Evolutionary conservation across 1,139 yeast species (phyloP).

Genomic region (Candida labiduridarum): DNA sequence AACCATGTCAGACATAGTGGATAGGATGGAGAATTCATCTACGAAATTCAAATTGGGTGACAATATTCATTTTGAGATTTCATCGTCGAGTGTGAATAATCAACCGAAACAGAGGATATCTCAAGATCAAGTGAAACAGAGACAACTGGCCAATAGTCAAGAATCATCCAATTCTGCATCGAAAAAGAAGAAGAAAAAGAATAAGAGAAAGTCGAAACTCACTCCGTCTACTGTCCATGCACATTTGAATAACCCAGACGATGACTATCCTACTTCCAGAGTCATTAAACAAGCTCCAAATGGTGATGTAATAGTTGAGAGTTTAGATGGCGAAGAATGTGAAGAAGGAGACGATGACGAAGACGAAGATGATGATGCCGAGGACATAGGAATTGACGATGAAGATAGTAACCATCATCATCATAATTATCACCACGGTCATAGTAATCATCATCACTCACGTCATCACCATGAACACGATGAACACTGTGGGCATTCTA

Average conservation of each 20-base stretch:
- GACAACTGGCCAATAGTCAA: not conserved
- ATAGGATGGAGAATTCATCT: constrained; percentile 9
- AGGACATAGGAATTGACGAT: constrained; percentile 15
- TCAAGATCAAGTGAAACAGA: not conserved
- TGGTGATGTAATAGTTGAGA: constrained; percentile 72
- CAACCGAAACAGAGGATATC: not conserved
- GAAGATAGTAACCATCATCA: constrained; percentile 12
- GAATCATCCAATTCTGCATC: constrained; percentile 7
- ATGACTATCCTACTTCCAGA: constrained; percentile 72
- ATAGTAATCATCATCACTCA: constrained; percentile 1
- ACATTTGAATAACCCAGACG: constrained; percentile 55
- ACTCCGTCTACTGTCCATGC: constrained; percentile 34
- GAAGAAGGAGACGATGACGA: constrained; percentile 18
- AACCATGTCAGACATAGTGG: constrained; percentile 8
- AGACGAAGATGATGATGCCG: constrained; percentile 17
- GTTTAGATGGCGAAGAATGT: constrained; percentile 35
- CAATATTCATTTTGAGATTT: constrained; percentile 62
- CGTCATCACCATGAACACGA: constrained; percentile 8
- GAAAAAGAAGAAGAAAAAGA: constrained; percentile 40
- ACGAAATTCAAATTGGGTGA: constrained; percentile 41
- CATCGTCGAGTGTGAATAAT: constrained; percentile 7
- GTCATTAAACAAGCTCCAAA: constrained; percentile 72
- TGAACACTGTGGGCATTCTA: constrained; percentile 4
- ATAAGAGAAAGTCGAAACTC: constrained; percentile 25
- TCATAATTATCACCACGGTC: constrained; percentile 14